Evolutionary conservation across 1,139 yeast species (phyloP).

Genomic region (Saccharomyces hybrid): DNA sequence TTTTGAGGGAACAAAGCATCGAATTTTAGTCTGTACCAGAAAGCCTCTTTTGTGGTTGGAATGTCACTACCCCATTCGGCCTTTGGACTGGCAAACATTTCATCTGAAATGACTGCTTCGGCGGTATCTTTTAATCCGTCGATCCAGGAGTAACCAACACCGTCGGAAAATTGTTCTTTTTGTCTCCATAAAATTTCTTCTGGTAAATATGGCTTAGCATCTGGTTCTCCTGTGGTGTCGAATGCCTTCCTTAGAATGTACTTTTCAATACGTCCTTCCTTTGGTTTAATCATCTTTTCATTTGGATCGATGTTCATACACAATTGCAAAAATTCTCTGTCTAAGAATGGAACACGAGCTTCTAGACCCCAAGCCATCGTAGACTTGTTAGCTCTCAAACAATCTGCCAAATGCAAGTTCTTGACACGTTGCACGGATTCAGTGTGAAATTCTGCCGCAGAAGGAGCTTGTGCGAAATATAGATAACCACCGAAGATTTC

Average conservation of each 20-base stretch:
- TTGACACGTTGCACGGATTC: conserved; percentile 94
- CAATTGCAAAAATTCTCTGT: conserved; percentile 81
- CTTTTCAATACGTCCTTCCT: conserved; percentile 77
- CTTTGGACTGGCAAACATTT: conserved; percentile 80
- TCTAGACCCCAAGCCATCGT: conserved; percentile 99
- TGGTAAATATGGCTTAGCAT: conserved; percentile 77
- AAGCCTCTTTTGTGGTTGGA: conserved; percentile 97
- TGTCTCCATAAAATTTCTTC: conserved; percentile 97
- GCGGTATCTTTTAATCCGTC: conserved; percentile 96
- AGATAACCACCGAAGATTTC: conserved; percentile 97
- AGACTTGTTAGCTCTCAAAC: conserved; percentile 97
- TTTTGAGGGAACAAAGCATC: conserved; percentile 83
- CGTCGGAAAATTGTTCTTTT: conserved; percentile 98
- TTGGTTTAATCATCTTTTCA: conserved; percentile 71
- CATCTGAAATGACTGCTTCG: conserved; percentile 77
- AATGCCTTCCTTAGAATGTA: conserved; percentile 94
- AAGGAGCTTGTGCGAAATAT: conserved; percentile 94
- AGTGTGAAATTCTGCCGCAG: conserved; percentile 81
- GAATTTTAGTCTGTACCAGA: conserved; percentile 95
- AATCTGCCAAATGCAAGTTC: conserved; percentile 94
- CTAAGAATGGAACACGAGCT: conserved; percentile 98
- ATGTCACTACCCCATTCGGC: conserved; percentile 92
- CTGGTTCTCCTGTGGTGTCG: conserved; percentile 70
- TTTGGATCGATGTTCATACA: conserved; percentile 92
- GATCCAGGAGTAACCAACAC: conserved; percentile 99